Percentiles rank a stretch among this genome's conserved stretches.
Conservation (phyloP, 2,329 filamentous ascomycete species). For the Fusarium coicis region DNA sequence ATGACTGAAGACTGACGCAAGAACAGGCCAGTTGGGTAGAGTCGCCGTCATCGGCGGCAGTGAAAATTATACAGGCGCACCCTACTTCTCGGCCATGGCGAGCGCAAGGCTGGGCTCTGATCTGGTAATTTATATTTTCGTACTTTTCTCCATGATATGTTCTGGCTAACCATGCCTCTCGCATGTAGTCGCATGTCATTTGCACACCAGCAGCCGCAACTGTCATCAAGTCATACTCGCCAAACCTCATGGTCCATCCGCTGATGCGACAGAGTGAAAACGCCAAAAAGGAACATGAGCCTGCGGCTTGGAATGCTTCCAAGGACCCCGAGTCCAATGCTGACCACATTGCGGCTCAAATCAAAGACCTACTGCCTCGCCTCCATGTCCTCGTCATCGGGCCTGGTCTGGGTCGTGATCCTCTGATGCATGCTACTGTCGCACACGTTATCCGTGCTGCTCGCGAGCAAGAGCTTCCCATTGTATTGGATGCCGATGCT, state of each 20-base stretch:
- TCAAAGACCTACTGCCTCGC: constrained; percentile 84
- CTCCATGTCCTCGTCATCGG: constrained; percentile 94
- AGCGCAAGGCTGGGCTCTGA: constrained; percentile 90
- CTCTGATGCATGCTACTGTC: constrained; percentile 88
- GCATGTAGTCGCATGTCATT: constrained; percentile 83
- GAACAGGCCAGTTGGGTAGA: constrained; percentile 85
- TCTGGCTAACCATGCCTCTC: neutral
- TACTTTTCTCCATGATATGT: neutral
- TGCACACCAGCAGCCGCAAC: constrained; percentile 88
- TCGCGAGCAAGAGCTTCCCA: constrained; percentile 74
- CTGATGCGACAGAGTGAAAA: constrained; percentile 81
- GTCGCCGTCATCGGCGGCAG: constrained; percentile 95
- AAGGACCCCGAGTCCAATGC: constrained; percentile 62
- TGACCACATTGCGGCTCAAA: constrained; percentile 69
- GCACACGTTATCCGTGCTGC: constrained; percentile 83
- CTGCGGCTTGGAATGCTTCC: constrained; percentile 49
- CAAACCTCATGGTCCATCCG: constrained; percentile 98
- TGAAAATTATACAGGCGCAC: constrained; percentile 95
- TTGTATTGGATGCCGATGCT: constrained; percentile 93
- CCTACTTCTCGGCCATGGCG: constrained; percentile 98
- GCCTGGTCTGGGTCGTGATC: constrained; percentile 89
- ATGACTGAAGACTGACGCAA: constrained; percentile 10
- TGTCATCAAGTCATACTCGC: constrained; percentile 97
- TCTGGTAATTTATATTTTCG: constrained; percentile 69
- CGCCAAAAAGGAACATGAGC: constrained; percentile 53